Conservation (phyloP, 1,284 basidiomycete genomes). For the Thecaphora frezii region DNA sequence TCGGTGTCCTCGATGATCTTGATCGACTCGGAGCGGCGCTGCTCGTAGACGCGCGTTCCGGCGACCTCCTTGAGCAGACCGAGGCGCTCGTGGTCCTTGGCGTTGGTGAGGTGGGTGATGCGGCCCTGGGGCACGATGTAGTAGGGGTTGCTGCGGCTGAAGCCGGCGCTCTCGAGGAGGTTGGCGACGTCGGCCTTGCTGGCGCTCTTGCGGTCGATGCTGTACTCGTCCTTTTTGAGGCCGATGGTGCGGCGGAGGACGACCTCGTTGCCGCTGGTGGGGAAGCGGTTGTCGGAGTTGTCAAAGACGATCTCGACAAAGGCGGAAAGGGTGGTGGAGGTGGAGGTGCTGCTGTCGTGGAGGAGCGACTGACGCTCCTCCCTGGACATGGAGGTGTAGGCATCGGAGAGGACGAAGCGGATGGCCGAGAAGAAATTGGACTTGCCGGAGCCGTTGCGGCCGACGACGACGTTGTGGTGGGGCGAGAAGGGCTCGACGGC, state of each 20-base stretch:
- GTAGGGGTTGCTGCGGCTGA: slow-evolving; percentile 95
- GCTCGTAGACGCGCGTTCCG: slow-evolving; percentile 96
- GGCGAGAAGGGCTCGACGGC: slow-evolving; percentile 64
- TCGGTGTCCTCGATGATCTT: slow-evolving; percentile 98
- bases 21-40: slow-evolving; percentile 84
- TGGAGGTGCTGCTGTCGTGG: slow-evolving; percentile 86
- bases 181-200: slow-evolving; percentile 93
- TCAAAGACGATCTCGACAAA: slow-evolving; percentile 69
- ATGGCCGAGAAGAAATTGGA: slow-evolving; percentile 67
- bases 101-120: slow-evolving; percentile 96
- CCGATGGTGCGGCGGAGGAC: slow-evolving; percentile 73
- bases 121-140: slow-evolving; percentile 98
- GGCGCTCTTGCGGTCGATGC: slow-evolving; percentile 89
- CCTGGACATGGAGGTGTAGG: slow-evolving; percentile 90
- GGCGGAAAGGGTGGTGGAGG: slow-evolving; percentile 81
- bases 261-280: slow-evolving; percentile 50
- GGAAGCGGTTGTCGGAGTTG: slow-evolving; percentile 74
- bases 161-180: slow-evolving; percentile 70
- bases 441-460: slow-evolving; percentile 60
- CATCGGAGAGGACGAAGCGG: slow-evolving; percentile 94
- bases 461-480: slow-evolving; percentile 58
- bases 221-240: slow-evolving; percentile 97
- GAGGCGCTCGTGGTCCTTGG: slow-evolving; percentile 91
- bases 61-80: slow-evolving; percentile 95
- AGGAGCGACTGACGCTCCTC: slow-evolving; percentile 89